Evolutionary conservation across 2,329 filamentous ascomycete species (phyloP).

Genomic region (Colletotrichum sp.): DNA sequence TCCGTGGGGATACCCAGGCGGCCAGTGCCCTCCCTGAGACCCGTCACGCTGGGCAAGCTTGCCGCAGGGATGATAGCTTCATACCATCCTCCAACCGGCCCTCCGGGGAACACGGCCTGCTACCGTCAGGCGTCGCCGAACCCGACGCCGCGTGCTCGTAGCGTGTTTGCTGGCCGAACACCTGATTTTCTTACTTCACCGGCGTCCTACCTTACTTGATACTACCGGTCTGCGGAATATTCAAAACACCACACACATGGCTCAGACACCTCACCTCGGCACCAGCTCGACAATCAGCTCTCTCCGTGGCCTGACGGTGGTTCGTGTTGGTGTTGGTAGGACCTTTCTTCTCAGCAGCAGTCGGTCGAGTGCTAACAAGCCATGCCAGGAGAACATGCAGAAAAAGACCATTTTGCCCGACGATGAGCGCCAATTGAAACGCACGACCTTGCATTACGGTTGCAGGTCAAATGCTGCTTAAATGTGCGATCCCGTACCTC

Average conservation of each 20-base stretch:
- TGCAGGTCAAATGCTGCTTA: neutral
- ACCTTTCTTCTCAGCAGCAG: neutral
- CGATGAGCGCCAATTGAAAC: neutral
- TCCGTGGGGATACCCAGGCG: constrained; percentile 1
- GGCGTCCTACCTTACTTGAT: neutral
- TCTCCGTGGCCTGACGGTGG: neutral
- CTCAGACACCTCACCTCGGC: neutral
- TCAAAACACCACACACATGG: neutral
- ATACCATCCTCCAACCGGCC: neutral
- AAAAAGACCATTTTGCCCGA: neutral
- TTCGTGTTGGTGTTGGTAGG: neutral
- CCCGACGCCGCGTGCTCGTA: neutral
- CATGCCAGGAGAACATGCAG: neutral
- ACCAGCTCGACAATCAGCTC: neutral
- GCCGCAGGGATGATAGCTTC: constrained; percentile 12
- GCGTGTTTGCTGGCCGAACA: neutral
- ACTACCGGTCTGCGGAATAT: neutral
- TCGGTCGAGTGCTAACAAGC: neutral
- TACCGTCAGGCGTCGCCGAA: neutral
- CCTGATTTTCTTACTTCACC: neutral
- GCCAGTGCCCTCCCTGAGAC: constrained; percentile 9
- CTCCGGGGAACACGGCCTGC: constrained; percentile 13
- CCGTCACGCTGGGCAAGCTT: neutral
- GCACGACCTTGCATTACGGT: neutral
- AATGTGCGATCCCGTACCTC: neutral